Conservation (phyloP, 495 filamentous ascomycete species). For the Podospora australis region DNA sequence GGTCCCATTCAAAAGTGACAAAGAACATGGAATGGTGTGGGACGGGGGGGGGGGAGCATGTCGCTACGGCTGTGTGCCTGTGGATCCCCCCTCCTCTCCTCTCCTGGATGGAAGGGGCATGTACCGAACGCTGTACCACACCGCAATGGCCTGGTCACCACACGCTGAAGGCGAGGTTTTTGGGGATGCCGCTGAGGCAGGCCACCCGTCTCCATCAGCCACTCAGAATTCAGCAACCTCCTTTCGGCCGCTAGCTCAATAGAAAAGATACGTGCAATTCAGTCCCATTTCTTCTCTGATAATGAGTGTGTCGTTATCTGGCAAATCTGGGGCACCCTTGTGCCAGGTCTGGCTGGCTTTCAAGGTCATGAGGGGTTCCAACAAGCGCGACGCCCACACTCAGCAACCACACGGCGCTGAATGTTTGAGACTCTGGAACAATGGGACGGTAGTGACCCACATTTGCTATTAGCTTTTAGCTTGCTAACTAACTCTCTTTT, state of each 20-base stretch:
- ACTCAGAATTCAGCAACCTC: conserved; percentile 2
- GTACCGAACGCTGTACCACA: conserved; percentile 8
- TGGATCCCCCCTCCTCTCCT: too few relatives aligned
- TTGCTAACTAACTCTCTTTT: too few relatives aligned
- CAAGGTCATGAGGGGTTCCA: neutral
- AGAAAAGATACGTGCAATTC: neutral
- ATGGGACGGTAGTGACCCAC: too few relatives aligned
- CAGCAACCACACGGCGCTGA: conserved; percentile 3
- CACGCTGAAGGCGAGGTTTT: too few relatives aligned
- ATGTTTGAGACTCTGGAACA: conserved; percentile 5
- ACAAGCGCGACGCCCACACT: conserved; percentile 1
- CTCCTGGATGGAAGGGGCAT: too few relatives aligned
- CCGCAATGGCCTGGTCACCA: neutral
- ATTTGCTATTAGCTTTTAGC: too few relatives aligned
- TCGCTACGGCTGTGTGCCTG: too few relatives aligned
- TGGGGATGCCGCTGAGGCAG: too few relatives aligned
- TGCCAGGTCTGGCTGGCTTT: conserved; percentile 1
- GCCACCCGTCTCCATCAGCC: too few relatives aligned
- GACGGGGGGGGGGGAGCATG: too few relatives aligned
- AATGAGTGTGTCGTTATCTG: neutral
- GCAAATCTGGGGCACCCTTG: neutral
- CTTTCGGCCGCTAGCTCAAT: neutral
- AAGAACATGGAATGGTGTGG: too few relatives aligned
- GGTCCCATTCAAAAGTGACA: too few relatives aligned
- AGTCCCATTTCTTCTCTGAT: neutral